phyloP scores from a whole-genome alignment of 1,284 basidiomycete species.

The Butyriboletus appendiculatus region DNA sequence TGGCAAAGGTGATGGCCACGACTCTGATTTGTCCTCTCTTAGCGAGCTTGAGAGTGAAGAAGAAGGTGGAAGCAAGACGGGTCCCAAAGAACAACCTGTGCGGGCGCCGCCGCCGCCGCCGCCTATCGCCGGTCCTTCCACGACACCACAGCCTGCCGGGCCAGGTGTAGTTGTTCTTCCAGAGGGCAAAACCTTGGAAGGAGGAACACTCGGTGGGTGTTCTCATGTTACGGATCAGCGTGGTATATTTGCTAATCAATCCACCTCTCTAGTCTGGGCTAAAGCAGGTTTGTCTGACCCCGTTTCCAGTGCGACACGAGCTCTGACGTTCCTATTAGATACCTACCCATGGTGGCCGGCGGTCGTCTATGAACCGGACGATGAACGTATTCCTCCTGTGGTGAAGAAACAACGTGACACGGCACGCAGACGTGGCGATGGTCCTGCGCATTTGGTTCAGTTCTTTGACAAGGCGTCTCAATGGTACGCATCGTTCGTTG shows the following conservation, averaged over 20 bases:
- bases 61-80: slow-evolving; percentile 13
- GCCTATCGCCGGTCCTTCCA: slow-evolving; percentile 9
- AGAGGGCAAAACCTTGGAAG: slow-evolving; percentile 40
- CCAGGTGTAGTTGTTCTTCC: slow-evolving; percentile 30
- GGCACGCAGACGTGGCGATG: slow-evolving; percentile 35
- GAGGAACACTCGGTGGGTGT: slow-evolving; percentile 53
- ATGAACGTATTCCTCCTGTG: slow-evolving; percentile 49
- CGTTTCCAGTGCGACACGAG: background rate
- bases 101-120: background rate
- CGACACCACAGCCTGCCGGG: slow-evolving; percentile 10
- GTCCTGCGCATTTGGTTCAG: slow-evolving; percentile 54
- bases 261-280: slow-evolving; percentile 54
- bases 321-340: slow-evolving; percentile 37
- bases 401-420: slow-evolving; percentile 44
- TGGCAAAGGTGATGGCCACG: slow-evolving; percentile 15
- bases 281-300: slow-evolving; percentile 45
- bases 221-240: slow-evolving; percentile 8
- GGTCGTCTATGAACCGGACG: slow-evolving; percentile 54
- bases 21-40: slow-evolving; percentile 32
- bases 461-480: slow-evolving; percentile 66
- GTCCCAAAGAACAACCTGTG: background rate
- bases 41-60: slow-evolving; percentile 33
- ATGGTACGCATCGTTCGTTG: slow-evolving; percentile 45
- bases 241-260: slow-evolving; percentile 1
- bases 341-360: slow-evolving; percentile 71